Evolutionary conservation across 495 filamentous ascomycete species (phyloP), one percentile per base, ranked within the genome.

Genomic region (Platismatia glauca): DNA sequence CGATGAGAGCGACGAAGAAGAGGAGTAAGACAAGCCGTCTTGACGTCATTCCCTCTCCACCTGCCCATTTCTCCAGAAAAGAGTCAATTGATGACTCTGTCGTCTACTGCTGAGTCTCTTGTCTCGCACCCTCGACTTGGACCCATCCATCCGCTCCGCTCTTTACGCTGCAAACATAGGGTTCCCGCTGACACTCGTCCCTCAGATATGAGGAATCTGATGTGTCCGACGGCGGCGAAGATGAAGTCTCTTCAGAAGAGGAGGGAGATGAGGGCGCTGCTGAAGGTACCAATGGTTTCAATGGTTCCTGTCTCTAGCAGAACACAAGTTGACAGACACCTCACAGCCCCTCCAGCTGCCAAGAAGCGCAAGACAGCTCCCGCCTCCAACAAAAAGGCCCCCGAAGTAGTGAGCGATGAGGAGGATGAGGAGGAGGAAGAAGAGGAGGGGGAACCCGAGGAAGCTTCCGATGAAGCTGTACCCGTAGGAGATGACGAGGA

Each of bases 1-100:
- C 53, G 83, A 86, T 58, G 82, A 78, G 50, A 82, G 80, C 46
- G 82, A 83, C 67, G 82, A 84, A 64, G 83, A 86, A 75, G 82
- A 85, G 71, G 83, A 85, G 82, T 85, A 76, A 81, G 82, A 24
- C 60, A 60, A 62, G 27, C 66, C 33, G 66, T 60, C 27, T 64
- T 66, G 59, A 69, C 58, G 66, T 74, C 62, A 64, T 72, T 5
- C 65, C 37, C 60, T 60, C 48, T 43, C 48, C 61, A 38, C 33
- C 33, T 55, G 27, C 48, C 11, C 44, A 27, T 27, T 3, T 13
- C n/a, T 13, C 44, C 44, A 24, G 7, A 50, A 7, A 50, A 29
- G 2, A 7, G 50, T 69, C 55, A 43, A 57, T 57, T 57, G 50
- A 33, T 46, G 41, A 35, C 50, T 46, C 16, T 20, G 53, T 24